Conservation (phyloP, 2,329 filamentous ascomycete genomes). For the Hyphodiscus sp. region DNA sequence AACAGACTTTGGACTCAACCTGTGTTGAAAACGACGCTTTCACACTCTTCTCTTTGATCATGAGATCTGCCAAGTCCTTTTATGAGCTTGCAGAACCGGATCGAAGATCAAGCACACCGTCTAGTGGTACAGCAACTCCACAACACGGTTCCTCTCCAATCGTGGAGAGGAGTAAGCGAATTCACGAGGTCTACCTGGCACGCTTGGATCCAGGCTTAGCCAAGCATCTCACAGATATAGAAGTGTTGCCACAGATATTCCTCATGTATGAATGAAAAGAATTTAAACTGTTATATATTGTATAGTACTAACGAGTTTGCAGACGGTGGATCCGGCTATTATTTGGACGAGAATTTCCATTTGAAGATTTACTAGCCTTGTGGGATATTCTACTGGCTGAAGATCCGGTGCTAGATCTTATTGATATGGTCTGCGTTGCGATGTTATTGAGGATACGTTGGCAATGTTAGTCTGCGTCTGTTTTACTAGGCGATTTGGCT, state of each 20-base stretch:
- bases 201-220: constrained; percentile 79
- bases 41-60: constrained; percentile 74
- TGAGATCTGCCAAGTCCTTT: constrained; percentile 80
- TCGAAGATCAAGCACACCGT: constrained; percentile 32
- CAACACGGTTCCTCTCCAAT: constrained; percentile 57
- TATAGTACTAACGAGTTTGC: constrained; percentile 4
- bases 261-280: constrained; percentile 60
- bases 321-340: constrained; percentile 84
- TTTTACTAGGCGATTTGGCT: constrained; percentile 3
- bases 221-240: constrained; percentile 71
- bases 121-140: constrained; percentile 9
- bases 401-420: constrained; percentile 70
- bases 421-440: constrained; percentile 86
- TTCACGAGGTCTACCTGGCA: constrained; percentile 75
- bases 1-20: constrained; percentile 60
- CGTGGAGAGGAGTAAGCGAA: constrained; percentile 75
- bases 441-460: constrained; percentile 92
- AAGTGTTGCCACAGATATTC: constrained; percentile 94
- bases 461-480: constrained; percentile 55
- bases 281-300: neutral
- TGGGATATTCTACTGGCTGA: constrained; percentile 92
- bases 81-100: constrained; percentile 56
- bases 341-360: constrained; percentile 89
- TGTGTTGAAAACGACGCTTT: constrained; percentile 91
- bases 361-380: constrained; percentile 73